Base-by-base conservation (phyloP, 805 yeast genomes). In the Saccharomycopsis capsularis region DNA sequence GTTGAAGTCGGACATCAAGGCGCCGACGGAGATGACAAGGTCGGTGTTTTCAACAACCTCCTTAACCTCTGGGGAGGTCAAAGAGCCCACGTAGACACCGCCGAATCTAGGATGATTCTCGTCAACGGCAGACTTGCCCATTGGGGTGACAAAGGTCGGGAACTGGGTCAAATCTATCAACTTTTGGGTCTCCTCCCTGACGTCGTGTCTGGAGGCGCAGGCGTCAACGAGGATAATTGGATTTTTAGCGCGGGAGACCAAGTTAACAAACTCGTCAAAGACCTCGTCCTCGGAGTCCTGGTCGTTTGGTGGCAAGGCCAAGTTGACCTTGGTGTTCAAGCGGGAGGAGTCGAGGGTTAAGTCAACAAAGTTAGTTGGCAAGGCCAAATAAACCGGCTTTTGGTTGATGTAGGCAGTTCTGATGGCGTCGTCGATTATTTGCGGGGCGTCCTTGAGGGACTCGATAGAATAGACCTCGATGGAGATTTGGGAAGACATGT, bases 31-130 rank as follows among this genome's bases (percentile, higher is more conserved):
- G 53, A 86, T 65, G 49, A 86, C 74, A 65, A 85, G 73, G 68
- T 86, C 95, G 39, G 90, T 74, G 39, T 75, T 63, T 66, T 85
- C 91, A 50, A 84, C 89, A 34, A 81, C 76, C 55, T 76, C 79
- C 63, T 80, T 79, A 47, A 84, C 87, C 55, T 75, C 84, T 53
- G 87, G 87, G 50, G 70, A 68, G 18, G 95, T 82, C 58, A 86
- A 69, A n/a, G 85, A 74, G 59, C 95, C 95, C 51, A 85, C 85
- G 64, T 86, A 86, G 50, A 82, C 87, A 67, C 95, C 95, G 57
- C 87, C 88, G 67, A 77, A 86, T 67, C 86, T 71, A 54, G 79
- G 76, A 64, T 79, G 74, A 53, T 72, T 73, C 68, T 86, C 95
- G 66, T 83, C 80, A 58, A 85, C 77, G 24, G 79, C 72, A 52